These are phyloP conservation scores for Fragaria ananassa DNA, from an alignment of 306 rosid genomes.

Conservation along the genomic window DNA sequence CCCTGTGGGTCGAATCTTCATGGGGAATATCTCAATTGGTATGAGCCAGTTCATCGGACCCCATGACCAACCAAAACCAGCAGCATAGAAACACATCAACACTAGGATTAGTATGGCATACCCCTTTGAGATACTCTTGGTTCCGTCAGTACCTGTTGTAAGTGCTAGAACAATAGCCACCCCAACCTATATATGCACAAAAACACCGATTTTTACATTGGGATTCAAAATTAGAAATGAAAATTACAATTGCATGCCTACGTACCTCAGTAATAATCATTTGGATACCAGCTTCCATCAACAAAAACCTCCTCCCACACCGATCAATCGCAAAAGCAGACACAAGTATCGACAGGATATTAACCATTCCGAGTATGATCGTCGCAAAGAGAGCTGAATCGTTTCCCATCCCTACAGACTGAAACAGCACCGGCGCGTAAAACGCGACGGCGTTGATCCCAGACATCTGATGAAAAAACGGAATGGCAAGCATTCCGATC, in stretches of 20 bases:
- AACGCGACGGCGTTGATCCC: slow-evolving; percentile 72
- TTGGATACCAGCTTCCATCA: slow-evolving; percentile 54
- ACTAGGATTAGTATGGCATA: slow-evolving; percentile 44
- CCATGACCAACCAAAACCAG: slow-evolving; percentile 84
- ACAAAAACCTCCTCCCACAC: slow-evolving; percentile 58
- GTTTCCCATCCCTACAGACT: slow-evolving; percentile 58
- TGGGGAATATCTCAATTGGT: slow-evolving; percentile 74
- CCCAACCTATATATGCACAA: slow-evolving; percentile 17
- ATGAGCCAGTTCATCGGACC: slow-evolving; percentile 67
- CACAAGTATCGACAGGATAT: slow-evolving; percentile 38
- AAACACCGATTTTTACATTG: background rate
- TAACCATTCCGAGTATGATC: slow-evolving; percentile 53
- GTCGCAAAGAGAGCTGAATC: slow-evolving; percentile 53
- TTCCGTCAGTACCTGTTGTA: slow-evolving; percentile 44
- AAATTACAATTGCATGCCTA: background rate
- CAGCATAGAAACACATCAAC: slow-evolving; percentile 44
- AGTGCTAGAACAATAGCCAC: slow-evolving; percentile 47
- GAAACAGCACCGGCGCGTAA: slow-evolving; percentile 66
- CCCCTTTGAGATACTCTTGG: slow-evolving; percentile 38
- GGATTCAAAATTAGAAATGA: background rate
- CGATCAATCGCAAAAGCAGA: slow-evolving; percentile 57
- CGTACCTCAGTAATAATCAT: slow-evolving; percentile 54
- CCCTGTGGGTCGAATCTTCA: slow-evolving; percentile 54
- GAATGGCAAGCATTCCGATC: slow-evolving; percentile 42
- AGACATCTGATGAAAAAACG: slow-evolving; percentile 54